A percentile compares a stretch with the other conserved stretches of the same genome.
Evolutionary conservation across 805 yeast species (phyloP).

Genomic region (Candida tibetensis): DNA sequence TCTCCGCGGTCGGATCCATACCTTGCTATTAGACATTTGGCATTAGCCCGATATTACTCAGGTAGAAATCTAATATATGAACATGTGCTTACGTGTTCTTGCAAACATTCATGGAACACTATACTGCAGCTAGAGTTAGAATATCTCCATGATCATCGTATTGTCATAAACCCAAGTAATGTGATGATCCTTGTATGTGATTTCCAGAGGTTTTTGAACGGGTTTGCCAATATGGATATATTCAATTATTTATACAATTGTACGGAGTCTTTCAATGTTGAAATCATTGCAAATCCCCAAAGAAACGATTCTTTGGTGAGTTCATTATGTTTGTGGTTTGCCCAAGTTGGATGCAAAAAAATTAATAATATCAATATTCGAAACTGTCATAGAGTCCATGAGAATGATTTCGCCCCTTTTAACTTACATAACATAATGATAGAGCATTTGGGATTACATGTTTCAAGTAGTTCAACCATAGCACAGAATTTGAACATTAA

Average conservation of each 20-base stretch:
- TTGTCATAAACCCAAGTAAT: not conserved
- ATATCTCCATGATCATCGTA: not conserved
- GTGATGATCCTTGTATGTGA: not conserved
- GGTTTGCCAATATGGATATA: not conserved
- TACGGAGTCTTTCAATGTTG: not conserved
- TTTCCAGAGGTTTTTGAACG: not conserved
- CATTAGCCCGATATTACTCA: constrained; percentile 12
- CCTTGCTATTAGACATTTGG: constrained; percentile 12
- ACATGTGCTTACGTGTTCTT: not conserved
- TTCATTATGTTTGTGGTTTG: not conserved
- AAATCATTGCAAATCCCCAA: not conserved
- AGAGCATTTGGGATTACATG: not conserved
- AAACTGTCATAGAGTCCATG: not conserved
- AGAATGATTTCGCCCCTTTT: not conserved
- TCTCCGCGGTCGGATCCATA: constrained; percentile 3
- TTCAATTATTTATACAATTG: not conserved
- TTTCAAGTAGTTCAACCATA: not conserved
- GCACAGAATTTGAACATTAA: not conserved
- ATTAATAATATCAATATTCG: not conserved
- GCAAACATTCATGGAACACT: not conserved
- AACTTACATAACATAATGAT: not conserved
- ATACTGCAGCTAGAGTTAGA: not conserved
- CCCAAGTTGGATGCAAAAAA: not conserved
- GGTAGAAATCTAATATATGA: constrained; percentile 7
- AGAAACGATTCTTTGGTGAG: not conserved